Evolutionary conservation across 2,329 filamentous ascomycete species (phyloP), one percentile per base, ranked within the genome.

Genomic region (Epichloe glyceriae): DNA sequence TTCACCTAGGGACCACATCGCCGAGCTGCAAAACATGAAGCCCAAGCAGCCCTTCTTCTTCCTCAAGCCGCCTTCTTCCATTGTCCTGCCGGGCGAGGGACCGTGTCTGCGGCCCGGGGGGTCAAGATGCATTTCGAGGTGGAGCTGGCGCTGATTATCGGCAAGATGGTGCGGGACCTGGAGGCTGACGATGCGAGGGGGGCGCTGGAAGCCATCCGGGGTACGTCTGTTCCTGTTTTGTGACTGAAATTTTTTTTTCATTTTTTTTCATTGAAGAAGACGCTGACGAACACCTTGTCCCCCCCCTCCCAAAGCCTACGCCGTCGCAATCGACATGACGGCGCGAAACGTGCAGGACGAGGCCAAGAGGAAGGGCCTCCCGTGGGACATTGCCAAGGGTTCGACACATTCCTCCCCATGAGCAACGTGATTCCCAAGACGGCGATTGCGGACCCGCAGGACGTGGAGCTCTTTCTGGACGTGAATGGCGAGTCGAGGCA

Each of bases 11-110:
- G 93, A 95, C 68, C 93, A 98, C 71, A 85, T 97, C 64, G 80
- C 85, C 56, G 93, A 98, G 73, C 79, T 98, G 59, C 89, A 89
- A 69, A 95, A 85, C 69, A 75, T 78, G 54, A 82, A 82, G 57
- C 93, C 93, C 47, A 94, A 93, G 68, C 89, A 96, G 70, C 93
- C 93, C 26, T 97, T 98, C 73, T 98, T 96, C 82, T 98, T 98
- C 78, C 80, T 97, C 60, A 98, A 98, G 76, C 93, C 93, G 2
- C 73, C 90, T 0, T 88, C 86, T 40, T 87, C 89, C 3, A 87
- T 98, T 59, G 78, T 97, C 4, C 76, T 86, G 20, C 88, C 88
- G 0, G 79, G 80, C 30, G 78, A 82, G 51, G 90, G 90, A 1
- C 84, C 90, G 3, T 82, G 95, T 46, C 76, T 95, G 58, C 80